Base-by-base conservation (phyloP, 1,139 yeast species). In the Suhomyces bolitotheri region DNA sequence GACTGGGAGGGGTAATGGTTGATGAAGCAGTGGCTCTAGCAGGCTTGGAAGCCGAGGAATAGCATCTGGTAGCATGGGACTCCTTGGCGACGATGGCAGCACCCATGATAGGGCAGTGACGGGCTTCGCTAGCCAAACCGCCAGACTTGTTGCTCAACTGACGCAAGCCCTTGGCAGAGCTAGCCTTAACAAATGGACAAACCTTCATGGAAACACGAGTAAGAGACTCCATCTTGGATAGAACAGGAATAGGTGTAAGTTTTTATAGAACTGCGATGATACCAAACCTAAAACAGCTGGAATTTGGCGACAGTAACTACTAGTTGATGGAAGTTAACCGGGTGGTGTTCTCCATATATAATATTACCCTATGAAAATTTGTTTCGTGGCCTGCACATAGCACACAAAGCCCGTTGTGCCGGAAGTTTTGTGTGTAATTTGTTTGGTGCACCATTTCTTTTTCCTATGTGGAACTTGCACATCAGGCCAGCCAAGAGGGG, bases 21-120 rank as follows among this genome's bases (percentile, higher is more conserved):
- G 50, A 31, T 16, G 60, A 59, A 27, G 78, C 75, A 34, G 77
- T 72, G 22, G 84, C 83, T 28, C 56, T 59, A 27, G 54, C 71
- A 3, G 81, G 72, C 47, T 69, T 68, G 24, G 82, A 60, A 33
- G 86, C 75, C 22, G 78, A 63, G n/a, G 85, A 74, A 54, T 80
- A 81, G 22, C 51, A 48, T 57, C 77, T 70, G 30, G 47, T 49
- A 17, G 20, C 20, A 17, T 8, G 20, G 22, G 58, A 51, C 40
- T 65, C 66, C 40, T 56, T 54, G 25, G 53, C 64, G 31, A 47
- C 58, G 49, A 89, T 63, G 29, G 96, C 96, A 38, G 80, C 80
- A 24, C 87, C 86, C 86, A 89, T 85, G 43, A 88, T 84, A 14
- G 97, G 97, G 62, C 97, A 90, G 46, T 74, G 76, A 31, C 76